Evolutionary conservation across 1,139 yeast genomes (phyloP).

Genomic region (Yarrowia galli): DNA sequence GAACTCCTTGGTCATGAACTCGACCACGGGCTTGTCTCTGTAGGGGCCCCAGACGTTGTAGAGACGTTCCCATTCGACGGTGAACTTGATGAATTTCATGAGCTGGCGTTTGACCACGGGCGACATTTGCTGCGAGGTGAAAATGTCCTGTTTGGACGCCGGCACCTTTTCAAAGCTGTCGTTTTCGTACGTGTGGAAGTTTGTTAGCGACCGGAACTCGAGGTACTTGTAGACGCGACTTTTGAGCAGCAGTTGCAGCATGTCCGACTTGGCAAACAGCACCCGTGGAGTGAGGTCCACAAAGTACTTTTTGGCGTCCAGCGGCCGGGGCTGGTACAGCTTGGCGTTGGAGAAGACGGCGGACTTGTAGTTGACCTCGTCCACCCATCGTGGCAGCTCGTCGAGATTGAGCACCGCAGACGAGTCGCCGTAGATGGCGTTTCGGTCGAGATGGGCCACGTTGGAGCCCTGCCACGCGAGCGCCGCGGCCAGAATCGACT

Average conservation of each 20-base stretch:
- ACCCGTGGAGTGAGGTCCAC: conserved; percentile 89
- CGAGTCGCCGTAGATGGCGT: conserved; percentile 86
- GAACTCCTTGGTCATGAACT: conserved; percentile 68
- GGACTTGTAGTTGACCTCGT: conserved; percentile 56
- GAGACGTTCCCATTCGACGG: conserved; percentile 68
- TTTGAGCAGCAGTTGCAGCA: conserved; percentile 76
- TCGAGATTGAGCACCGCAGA: conserved; percentile 86
- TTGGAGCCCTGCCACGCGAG: conserved; percentile 95
- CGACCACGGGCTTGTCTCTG: conserved; percentile 62
- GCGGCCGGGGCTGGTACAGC: conserved; percentile 70
- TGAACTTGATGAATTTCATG: conserved; percentile 93
- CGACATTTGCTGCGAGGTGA: conserved; percentile 83
- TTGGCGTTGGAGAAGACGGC: conserved; percentile 50
- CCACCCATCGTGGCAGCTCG: conserved; percentile 83
- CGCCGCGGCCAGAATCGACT: conserved; percentile 90
- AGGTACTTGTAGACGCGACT: conserved; percentile 89
- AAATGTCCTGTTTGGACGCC: conserved; percentile 90
- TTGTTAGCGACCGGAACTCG: conserved; percentile 87
- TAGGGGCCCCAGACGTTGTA: conserved; percentile 62
- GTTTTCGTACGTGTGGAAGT: conserved; percentile 90
- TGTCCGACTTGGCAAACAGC: conserved; percentile 86
- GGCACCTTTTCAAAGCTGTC: conserved; percentile 84
- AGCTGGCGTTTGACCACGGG: conserved; percentile 79
- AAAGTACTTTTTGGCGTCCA: conserved; percentile 73
- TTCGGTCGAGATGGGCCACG: conserved; percentile 86